phyloP scores from a whole-genome alignment of 257 asterid species.

The Petunia secreta region DNA sequence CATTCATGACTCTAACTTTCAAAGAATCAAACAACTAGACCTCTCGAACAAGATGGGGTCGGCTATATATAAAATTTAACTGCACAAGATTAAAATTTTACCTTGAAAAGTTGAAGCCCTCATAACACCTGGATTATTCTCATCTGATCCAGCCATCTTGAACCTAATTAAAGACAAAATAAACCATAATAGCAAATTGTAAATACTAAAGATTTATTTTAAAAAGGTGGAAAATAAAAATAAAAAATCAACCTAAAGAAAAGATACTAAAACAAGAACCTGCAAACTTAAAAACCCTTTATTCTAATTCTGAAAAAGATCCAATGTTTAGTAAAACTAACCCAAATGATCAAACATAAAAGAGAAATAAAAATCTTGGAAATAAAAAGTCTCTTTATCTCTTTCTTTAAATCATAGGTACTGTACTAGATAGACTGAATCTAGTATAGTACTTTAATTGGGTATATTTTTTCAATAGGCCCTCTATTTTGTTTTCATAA shows the following conservation, averaged over 20 bases:
- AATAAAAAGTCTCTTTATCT: neutral
- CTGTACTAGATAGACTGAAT: too few relatives aligned
- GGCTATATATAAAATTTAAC: neutral
- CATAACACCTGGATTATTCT: slow-evolving; percentile 51
- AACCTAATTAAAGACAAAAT: slow-evolving; percentile 23
- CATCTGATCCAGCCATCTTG: slow-evolving; percentile 73
- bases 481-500: neutral
- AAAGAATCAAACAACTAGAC: neutral
- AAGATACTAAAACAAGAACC: neutral
- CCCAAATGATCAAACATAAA: neutral
- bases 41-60: neutral
- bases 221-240: neutral
- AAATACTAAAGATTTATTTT: neutral
- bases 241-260: slow-evolving; percentile 25
- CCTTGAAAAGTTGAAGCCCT: slow-evolving; percentile 64
- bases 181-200: slow-evolving; percentile 13
- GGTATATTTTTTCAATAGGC: neutral
- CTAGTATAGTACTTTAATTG: too few relatives aligned
- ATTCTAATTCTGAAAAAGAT: neutral
- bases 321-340: neutral
- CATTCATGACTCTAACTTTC: neutral
- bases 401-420: neutral
- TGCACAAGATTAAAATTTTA: slow-evolving; percentile 12
- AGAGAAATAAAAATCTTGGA: neutral
- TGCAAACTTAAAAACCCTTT: neutral